Percentiles rank a stretch among this genome's conserved stretches.
phyloP scores from a whole-genome alignment of 2,329 filamentous ascomycete species.

The Daldinia sp. region DNA sequence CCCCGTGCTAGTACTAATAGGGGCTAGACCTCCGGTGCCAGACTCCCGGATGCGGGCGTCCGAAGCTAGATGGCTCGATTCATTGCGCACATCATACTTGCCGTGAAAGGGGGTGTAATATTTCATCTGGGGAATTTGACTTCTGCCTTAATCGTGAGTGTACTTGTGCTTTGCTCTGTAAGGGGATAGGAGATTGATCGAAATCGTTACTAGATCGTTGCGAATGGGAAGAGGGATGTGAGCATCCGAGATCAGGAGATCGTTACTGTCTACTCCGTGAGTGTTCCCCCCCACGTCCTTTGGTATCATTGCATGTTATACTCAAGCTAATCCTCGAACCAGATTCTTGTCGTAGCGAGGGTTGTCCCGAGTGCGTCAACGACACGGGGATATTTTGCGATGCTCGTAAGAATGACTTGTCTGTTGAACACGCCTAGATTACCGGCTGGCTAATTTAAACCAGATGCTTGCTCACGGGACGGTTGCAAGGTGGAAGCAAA shows the following conservation, averaged over 20 bases:
- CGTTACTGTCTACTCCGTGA: constrained; percentile 22
- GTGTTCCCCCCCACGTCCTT: not conserved
- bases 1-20: not conserved
- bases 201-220: constrained; percentile 23
- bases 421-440: not conserved
- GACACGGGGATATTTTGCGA: constrained; percentile 11
- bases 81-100: constrained; percentile 26
- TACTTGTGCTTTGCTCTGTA: not conserved
- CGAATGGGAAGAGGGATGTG: constrained; percentile 9
- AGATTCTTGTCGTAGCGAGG: constrained; percentile 19
- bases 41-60: not conserved
- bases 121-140: constrained; percentile 2
- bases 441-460: not conserved
- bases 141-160: constrained; percentile 27
- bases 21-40: constrained; percentile 28
- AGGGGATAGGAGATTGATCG: constrained; percentile 3
- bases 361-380: constrained; percentile 1
- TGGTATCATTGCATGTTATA: not conserved
- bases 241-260: not conserved
- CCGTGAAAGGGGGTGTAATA: constrained; percentile 17
- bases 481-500: constrained; percentile 1
- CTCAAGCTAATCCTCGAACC: constrained; percentile 5
- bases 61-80: constrained; percentile 4
- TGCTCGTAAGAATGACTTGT: constrained; percentile 14
- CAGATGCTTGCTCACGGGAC: constrained; percentile 18